Conservation (phyloP, 306 rosid genomes). For the Medicago lupulina region DNA sequence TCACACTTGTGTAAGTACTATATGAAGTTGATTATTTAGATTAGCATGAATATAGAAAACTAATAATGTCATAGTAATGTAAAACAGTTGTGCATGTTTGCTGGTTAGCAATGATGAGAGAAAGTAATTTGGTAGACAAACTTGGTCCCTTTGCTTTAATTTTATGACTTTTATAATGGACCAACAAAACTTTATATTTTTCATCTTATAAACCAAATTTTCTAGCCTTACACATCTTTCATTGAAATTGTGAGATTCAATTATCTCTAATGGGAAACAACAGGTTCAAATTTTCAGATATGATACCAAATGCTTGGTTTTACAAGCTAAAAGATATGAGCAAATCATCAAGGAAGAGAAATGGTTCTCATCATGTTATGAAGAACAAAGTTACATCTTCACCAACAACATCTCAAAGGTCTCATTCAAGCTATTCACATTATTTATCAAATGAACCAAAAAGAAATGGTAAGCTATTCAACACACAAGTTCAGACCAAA, state of each 20-base stretch:
- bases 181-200: constrained; percentile 43
- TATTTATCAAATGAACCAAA: constrained; percentile 51
- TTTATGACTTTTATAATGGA: constrained; percentile 43
- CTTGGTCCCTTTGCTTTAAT: constrained; percentile 57
- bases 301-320: constrained; percentile 98
- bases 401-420: constrained; percentile 53
- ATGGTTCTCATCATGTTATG: constrained; percentile 46
- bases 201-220: constrained; percentile 41
- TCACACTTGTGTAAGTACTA: constrained; percentile 28
- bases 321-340: constrained; percentile 93
- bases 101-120: constrained; percentile 56
- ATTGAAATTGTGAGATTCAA: constrained; percentile 35
- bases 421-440: constrained; percentile 52
- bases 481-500: constrained; percentile 49
- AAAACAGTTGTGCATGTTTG: constrained; percentile 53
- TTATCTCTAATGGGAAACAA: constrained; percentile 71
- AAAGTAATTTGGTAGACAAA: constrained; percentile 54
- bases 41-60: constrained; percentile 40
- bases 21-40: constrained; percentile 35
- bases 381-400: constrained; percentile 58
- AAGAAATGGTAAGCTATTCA: constrained; percentile 51
- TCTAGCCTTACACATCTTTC: constrained; percentile 40
- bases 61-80: constrained; percentile 43
- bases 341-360: constrained; percentile 63
- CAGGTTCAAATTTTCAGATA: constrained; percentile 85